phyloP scores from a whole-genome alignment of 2,329 filamentous ascomycete genomes.

The Rutstroemia sydowiana region DNA sequence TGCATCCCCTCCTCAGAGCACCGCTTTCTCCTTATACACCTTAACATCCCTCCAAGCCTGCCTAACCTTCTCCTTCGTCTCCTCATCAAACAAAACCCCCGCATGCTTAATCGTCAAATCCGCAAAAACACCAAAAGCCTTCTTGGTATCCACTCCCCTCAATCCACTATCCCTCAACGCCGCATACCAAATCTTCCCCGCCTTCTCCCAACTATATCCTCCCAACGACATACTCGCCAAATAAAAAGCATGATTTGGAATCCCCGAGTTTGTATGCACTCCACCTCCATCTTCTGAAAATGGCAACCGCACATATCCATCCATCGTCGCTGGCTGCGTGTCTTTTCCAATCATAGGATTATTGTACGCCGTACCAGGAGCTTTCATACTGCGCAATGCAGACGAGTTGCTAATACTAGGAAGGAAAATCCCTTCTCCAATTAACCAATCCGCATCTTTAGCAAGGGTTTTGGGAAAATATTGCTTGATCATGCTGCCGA shows the following conservation, averaged over 20 bases:
- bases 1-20: neutral
- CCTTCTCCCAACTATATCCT: constrained; percentile 40
- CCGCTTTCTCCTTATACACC: neutral
- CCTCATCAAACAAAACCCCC: constrained; percentile 6
- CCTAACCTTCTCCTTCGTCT: constrained; percentile 1
- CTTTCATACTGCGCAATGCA: constrained; percentile 48
- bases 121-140: neutral
- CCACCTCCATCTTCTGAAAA: constrained; percentile 39
- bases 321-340: constrained; percentile 44
- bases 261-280: constrained; percentile 49
- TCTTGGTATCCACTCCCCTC: neutral
- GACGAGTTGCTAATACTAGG: constrained; percentile 31
- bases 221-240: constrained; percentile 40
- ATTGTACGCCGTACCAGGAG: constrained; percentile 44
- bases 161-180: constrained; percentile 7
- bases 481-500: constrained; percentile 52
- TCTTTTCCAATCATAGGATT: constrained; percentile 48
- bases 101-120: constrained; percentile 9
- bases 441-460: constrained; percentile 45
- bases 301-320: constrained; percentile 32
- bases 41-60: constrained; percentile 11
- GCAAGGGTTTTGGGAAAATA: constrained; percentile 32
- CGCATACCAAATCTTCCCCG: constrained; percentile 23
- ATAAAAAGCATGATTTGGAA: constrained; percentile 52
- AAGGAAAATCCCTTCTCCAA: constrained; percentile 41